Evolutionary conservation across 2,329 filamentous ascomycete genomes (phyloP), one percentile per base, ranked within the genome.

Genomic region (Fusarium succisae): DNA sequence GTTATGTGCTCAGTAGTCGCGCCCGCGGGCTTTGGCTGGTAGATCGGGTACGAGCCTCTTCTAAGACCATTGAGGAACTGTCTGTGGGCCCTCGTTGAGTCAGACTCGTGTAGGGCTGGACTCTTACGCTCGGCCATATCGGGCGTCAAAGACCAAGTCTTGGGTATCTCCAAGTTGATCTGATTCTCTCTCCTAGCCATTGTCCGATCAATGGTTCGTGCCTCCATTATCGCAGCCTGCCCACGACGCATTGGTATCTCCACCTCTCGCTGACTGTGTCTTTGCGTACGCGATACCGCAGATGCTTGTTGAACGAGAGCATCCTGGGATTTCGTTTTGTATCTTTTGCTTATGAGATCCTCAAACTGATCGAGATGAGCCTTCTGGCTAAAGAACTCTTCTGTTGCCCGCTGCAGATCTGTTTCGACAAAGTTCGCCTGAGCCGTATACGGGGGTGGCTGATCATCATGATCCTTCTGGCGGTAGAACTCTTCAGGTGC

Each of bases 111-210:
- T 10, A 24, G n/a, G 6, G n/a, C 41, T 24, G 41, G n/a, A 18
- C n/a, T 44, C 5, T 24, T 44, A 24, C 41, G 41, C 41, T 44
- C 41, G 6, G 41, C 10, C 15, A 44, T 44, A n/a, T 44, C 41
- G 11, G 15, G 41, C 15, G 10, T 44, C 15, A 18, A 24, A 18
- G 41, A 1, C n/a, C n/a, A 6, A 24, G 10, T 44, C 6, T 44
- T 44, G 1, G 0, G 7, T 44, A 7, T 17, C n/a, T 44, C 10
- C 4, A 8, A 11, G 5, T 12, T 8, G 6, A 44, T 18, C 10
- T 5, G 6, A 44, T 18, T 5, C 0, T n/a, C 5, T 5, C 41
- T 1, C 15, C 10, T 12, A 44, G n/a, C 41, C n/a, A 8, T 2
- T 18, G 5, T 2, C 8, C 11, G n/a, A 44, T 24, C 15, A 4